Conservation (phyloP, 768 basidiomycete species). For the Mycena latifolia region DNA sequence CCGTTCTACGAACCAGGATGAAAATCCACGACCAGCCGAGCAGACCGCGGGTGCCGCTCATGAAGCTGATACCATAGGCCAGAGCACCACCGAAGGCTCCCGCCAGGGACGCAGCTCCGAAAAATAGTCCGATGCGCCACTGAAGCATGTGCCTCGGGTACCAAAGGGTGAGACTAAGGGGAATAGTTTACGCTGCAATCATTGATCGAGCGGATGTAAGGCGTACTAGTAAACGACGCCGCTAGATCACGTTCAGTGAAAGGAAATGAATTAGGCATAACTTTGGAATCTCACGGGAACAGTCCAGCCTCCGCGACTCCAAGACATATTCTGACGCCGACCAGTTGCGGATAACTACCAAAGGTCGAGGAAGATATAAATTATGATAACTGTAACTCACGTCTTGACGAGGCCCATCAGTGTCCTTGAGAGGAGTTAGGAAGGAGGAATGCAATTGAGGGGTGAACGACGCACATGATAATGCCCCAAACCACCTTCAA, state of each 20-base stretch:
- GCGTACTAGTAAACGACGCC: constrained; percentile 80
- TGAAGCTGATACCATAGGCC: constrained; percentile 66
- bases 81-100: constrained; percentile 71
- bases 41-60: constrained; percentile 59
- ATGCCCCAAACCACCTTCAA: constrained; percentile 72
- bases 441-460: background rate
- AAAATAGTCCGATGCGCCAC: constrained; percentile 72
- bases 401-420: constrained; percentile 78
- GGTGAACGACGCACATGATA: constrained; percentile 57
- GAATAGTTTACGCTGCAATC: background rate
- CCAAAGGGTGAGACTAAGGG: constrained; percentile 70
- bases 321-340: constrained; percentile 68
- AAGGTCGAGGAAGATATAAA: background rate
- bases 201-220: background rate
- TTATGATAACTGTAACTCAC: constrained; percentile 46
- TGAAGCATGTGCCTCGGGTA: constrained; percentile 75
- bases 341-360: constrained; percentile 71
- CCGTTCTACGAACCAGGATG: constrained; percentile 50
- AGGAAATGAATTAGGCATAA: no score
- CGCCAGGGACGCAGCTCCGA: constrained; percentile 68
- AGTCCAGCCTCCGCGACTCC: constrained; percentile 79
- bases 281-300: constrained; percentile 69
- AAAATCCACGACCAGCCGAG: constrained; percentile 80
- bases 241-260: background rate
- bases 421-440: constrained; percentile 48